These are phyloP conservation scores for Corymbia calophylla DNA, from an alignment of 441 rosid genomes.

Conservation along the genomic window DNA sequence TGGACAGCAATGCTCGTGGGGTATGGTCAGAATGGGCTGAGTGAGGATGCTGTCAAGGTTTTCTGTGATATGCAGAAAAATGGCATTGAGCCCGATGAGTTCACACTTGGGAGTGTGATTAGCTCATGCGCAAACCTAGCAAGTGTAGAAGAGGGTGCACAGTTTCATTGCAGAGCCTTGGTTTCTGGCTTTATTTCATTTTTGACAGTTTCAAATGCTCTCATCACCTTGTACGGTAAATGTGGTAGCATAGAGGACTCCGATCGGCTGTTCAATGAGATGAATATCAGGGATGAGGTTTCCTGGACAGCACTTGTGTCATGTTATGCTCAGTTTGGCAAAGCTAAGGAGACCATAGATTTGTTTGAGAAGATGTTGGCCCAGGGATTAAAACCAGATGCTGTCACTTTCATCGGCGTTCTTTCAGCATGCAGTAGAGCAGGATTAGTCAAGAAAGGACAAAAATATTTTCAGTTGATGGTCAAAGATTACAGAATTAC, in stretches of 20 bases:
- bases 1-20: conserved; percentile 98
- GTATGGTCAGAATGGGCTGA: conserved; percentile 74
- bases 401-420: conserved; percentile 80
- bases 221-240: conserved; percentile 83
- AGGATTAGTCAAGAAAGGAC: conserved; percentile 82
- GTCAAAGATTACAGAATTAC: conserved; percentile 42
- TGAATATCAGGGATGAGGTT: conserved; percentile 70
- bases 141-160: conserved; percentile 87
- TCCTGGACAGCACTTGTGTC: conserved; percentile 95
- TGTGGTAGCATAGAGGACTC: conserved; percentile 76
- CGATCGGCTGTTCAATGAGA: conserved; percentile 51
- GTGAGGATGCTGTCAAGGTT: conserved; percentile 69
- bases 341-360: conserved; percentile 62
- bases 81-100: conserved; percentile 81
- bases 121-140: conserved; percentile 92
- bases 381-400: conserved; percentile 74
- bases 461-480: conserved; percentile 65
- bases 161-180: conserved; percentile 70
- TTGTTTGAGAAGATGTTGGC: conserved; percentile 68
- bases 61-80: conserved; percentile 67
- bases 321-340: conserved; percentile 80
- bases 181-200: conserved; percentile 58
- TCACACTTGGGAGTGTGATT: conserved; percentile 76
- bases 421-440: conserved; percentile 94
- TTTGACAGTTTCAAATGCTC: conserved; percentile 75